phyloP scores from a whole-genome alignment of 2,329 filamentous ascomycete species.

The Juglanconis sp. region DNA sequence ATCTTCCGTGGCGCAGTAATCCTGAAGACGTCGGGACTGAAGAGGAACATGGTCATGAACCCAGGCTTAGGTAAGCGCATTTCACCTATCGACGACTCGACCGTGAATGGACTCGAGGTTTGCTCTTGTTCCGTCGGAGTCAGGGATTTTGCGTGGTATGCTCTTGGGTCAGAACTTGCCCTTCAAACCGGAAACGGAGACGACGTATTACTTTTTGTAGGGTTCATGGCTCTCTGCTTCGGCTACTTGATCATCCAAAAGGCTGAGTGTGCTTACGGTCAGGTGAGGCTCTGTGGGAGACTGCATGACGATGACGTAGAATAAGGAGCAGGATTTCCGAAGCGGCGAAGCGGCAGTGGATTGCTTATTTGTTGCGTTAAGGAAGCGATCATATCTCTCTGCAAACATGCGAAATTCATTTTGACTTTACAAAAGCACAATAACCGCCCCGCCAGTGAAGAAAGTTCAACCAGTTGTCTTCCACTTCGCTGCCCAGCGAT shows the following conservation, averaged over 20 bases:
- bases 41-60: not conserved
- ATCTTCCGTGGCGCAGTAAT: not conserved
- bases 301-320: not conserved
- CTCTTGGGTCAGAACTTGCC: not conserved
- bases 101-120: not conserved
- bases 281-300: not conserved
- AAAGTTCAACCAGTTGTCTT: too few species aligned
- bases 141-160: not conserved
- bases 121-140: not conserved
- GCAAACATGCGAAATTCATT: too few species aligned
- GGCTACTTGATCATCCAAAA: not conserved
- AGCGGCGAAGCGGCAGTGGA: too few species aligned
- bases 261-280: not conserved
- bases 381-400: too few species aligned
- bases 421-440: too few species aligned
- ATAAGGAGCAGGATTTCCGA: too few species aligned
- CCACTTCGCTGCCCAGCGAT: too few species aligned
- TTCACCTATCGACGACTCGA: not conserved
- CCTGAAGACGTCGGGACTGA: too few species aligned
- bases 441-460: too few species aligned
- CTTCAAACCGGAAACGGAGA: not conserved
- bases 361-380: too few species aligned
- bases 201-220: not conserved
- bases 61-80: not conserved
- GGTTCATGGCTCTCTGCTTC: not conserved